Base-by-base conservation (phyloP, 768 basidiomycete species). In the Hygrocybe punicea region DNA sequence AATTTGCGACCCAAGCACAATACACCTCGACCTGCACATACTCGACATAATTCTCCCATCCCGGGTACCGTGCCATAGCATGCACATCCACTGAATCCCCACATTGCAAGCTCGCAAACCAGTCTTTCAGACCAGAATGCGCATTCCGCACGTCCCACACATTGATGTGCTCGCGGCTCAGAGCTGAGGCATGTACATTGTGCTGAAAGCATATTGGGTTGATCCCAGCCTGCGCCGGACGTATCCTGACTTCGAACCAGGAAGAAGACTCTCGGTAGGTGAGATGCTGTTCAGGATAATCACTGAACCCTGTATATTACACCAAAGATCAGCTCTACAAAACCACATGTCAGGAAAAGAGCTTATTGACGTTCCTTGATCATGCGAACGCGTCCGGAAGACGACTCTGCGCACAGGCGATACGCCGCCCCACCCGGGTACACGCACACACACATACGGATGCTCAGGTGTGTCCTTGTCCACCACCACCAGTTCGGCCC, bases 391-490 rank as follows among this genome's bases (percentile, higher is more conserved):
- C 44, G 44, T 45, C 44, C 44, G 44, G 44, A 8, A 45, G 14
- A 45, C 44, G 44, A 45, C 44, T 45, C 44, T 45, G 44, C 44
- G 44, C 17, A 45, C 44, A 45, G 44, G 44, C 17, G 44, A 45
- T 17, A 19, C 14, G 44, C 44, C 44, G 44, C 44, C 44, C 44
- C 44, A 45, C 14, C 44, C 44, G 14, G 44, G 44, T 45, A 45
- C 44, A 45, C 44, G 44, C 14, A 45, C 44, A 11, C 21, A 7
- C 44, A 45, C 44, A 45, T 45, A 45, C 21, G 44, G 44, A 11
- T 45, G 44, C 10, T 45, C 17, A 19, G 17, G 14, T 19, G 44
- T 45, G 9, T 45, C 21, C 21, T 45, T 19, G 44, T 45, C 44
- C 44, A 45, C 44, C 17, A 45, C 44, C 44, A 45, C 44, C 21